These are phyloP conservation scores for Aureobasidium sp. DNA, from an alignment of 2,329 filamentous ascomycete species.

Conservation along the genomic window DNA sequence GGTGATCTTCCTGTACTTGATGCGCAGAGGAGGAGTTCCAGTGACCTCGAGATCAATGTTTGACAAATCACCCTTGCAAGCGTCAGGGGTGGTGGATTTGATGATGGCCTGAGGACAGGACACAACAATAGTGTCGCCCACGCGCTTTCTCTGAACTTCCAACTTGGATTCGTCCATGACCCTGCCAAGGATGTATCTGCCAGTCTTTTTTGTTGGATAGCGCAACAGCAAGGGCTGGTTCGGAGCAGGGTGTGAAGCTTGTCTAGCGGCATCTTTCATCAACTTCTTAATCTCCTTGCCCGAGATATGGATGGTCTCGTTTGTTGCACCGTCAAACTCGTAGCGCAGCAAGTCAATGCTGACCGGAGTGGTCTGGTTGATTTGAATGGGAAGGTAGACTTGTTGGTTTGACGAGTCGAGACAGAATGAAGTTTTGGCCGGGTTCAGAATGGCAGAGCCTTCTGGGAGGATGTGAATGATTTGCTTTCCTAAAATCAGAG, in stretches of 20 bases:
- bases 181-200: constrained; percentile 74
- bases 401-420: constrained; percentile 54
- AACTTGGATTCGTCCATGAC: constrained; percentile 92
- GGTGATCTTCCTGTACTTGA: constrained; percentile 82
- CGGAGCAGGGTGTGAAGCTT: constrained; percentile 46
- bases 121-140: constrained; percentile 82
- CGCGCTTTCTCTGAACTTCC: constrained; percentile 45
- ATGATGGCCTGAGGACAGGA: constrained; percentile 74
- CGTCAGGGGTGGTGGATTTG: constrained; percentile 53
- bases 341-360: constrained; percentile 81
- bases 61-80: constrained; percentile 82
- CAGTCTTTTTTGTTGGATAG: constrained; percentile 73
- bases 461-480: constrained; percentile 97
- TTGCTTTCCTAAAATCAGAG: constrained; percentile 89
- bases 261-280: constrained; percentile 53
- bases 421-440: constrained; percentile 71
- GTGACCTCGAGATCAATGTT: constrained; percentile 74
- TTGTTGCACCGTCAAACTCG: constrained; percentile 70
- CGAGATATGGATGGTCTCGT: constrained; percentile 70
- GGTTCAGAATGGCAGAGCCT: constrained; percentile 80
- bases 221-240: constrained; percentile 44
- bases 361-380: constrained; percentile 87
- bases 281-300: constrained; percentile 67
- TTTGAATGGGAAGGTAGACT: constrained; percentile 69
- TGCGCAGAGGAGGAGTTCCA: constrained; percentile 82